Evolutionary conservation across 345 rosid genomes (phyloP).

Genomic region (Pistacia integerrima): DNA sequence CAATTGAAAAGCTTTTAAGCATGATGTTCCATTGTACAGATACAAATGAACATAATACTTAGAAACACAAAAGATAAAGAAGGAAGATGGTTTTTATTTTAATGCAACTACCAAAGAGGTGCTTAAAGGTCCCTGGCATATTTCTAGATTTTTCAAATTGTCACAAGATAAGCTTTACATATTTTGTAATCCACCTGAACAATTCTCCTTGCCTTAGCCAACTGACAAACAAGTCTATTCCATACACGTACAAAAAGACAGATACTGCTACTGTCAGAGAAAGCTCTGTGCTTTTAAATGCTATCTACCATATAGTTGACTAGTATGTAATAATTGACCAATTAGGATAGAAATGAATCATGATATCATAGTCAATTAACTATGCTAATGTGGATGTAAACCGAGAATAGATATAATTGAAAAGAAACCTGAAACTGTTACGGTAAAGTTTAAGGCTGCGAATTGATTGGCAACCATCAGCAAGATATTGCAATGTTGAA

Average conservation of each 20-base stretch:
- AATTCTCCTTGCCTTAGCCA: background rate
- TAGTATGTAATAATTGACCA: background rate
- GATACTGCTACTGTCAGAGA: background rate
- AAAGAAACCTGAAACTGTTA: slow-evolving; percentile 36
- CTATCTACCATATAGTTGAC: background rate
- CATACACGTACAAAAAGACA: background rate
- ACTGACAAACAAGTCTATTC: background rate
- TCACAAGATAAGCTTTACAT: background rate
- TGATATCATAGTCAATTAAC: background rate
- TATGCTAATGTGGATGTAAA: background rate
- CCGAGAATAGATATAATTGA: background rate
- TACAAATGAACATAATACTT: background rate
- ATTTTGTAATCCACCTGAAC: background rate
- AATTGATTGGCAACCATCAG: slow-evolving; percentile 46
- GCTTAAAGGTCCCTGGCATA: background rate
- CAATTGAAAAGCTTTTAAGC: background rate
- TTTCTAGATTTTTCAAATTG: background rate
- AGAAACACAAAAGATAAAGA: background rate
- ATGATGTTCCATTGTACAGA: background rate
- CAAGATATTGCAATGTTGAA: slow-evolving; percentile 35
- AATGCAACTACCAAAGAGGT: background rate
- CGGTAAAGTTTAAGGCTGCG: slow-evolving; percentile 32
- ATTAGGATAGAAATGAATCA: background rate
- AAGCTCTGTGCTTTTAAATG: background rate
- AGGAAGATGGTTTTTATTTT: background rate